A percentile compares a stretch with the other conserved stretches of the same genome.
Evolutionary conservation across 1,139 yeast species (phyloP).

Genomic region (Taphrina flavorubra): DNA sequence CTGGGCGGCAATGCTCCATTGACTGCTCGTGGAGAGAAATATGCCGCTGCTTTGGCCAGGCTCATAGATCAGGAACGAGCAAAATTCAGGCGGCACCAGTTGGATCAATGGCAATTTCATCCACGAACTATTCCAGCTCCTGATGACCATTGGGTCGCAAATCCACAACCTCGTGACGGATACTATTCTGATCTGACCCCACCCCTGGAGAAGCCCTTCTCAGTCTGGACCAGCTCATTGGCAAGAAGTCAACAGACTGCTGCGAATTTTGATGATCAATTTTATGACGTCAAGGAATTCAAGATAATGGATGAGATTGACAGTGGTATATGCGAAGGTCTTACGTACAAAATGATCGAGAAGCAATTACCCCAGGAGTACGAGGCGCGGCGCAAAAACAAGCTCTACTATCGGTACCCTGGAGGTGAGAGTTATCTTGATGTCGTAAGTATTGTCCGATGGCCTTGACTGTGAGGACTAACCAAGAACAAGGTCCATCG

Average conservation of each 20-base stretch:
- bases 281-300: conserved; percentile 82
- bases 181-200: conserved; percentile 49
- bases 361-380: conserved; percentile 75
- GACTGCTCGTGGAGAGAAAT: conserved; percentile 77
- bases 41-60: conserved; percentile 70
- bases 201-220: conserved; percentile 70
- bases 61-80: conserved; percentile 75
- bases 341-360: conserved; percentile 86
- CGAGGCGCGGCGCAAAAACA: conserved; percentile 76
- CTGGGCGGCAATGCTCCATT: conserved; percentile 92
- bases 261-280: conserved; percentile 66
- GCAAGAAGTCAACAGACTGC: conserved; percentile 79
- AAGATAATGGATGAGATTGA: conserved; percentile 92
- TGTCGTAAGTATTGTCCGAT: conserved; percentile 54
- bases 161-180: conserved; percentile 34
- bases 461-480: conserved; percentile 66
- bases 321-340: conserved; percentile 89
- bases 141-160: conserved; percentile 40
- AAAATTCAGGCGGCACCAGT: conserved; percentile 70
- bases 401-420: conserved; percentile 70
- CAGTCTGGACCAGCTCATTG: conserved; percentile 94
- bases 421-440: conserved; percentile 92
- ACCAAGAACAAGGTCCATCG: conserved; percentile 78
- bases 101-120: conserved; percentile 56
- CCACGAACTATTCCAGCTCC: conserved; percentile 42